These are phyloP conservation scores for Salvia hispanica DNA, from an alignment of 257 asterid species.

Conservation along the genomic window DNA sequence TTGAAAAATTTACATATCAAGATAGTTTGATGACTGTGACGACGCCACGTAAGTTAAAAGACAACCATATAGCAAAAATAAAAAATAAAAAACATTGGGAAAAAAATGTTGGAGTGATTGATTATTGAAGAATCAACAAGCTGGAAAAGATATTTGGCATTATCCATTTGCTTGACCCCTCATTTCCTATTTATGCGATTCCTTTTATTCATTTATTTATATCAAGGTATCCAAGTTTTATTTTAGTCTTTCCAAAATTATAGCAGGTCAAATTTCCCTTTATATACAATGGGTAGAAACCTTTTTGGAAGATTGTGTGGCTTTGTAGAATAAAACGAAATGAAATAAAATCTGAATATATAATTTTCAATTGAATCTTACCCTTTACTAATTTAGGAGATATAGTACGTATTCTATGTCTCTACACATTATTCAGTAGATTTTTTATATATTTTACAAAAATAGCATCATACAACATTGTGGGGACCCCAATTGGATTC, in stretches of 20 bases:
- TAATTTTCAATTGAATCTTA: neutral
- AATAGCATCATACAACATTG: neutral
- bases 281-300: neutral
- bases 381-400: neutral
- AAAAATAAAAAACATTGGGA: too few relatives aligned
- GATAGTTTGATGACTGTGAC: neutral
- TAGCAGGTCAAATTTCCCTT: neutral
- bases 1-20: too few relatives aligned
- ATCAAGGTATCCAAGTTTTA: neutral
- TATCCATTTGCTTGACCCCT: constrained; percentile 4
- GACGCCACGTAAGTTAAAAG: constrained; percentile 1
- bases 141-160: constrained; percentile 23
- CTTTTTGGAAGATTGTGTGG: constrained; percentile 23
- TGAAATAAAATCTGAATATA: neutral
- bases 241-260: neutral
- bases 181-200: neutral
- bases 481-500: too few relatives aligned
- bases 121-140: constrained; percentile 18
- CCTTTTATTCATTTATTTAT: constrained; percentile 1
- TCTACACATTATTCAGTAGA: neutral
- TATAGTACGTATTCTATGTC: neutral
- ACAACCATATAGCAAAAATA: too few relatives aligned
- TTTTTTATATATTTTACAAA: neutral
- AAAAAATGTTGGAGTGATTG: neutral
- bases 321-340: constrained; percentile 8